Base-by-base conservation (phyloP, 2,329 filamentous ascomycete species). In the Cryphonectria carpinicola region DNA sequence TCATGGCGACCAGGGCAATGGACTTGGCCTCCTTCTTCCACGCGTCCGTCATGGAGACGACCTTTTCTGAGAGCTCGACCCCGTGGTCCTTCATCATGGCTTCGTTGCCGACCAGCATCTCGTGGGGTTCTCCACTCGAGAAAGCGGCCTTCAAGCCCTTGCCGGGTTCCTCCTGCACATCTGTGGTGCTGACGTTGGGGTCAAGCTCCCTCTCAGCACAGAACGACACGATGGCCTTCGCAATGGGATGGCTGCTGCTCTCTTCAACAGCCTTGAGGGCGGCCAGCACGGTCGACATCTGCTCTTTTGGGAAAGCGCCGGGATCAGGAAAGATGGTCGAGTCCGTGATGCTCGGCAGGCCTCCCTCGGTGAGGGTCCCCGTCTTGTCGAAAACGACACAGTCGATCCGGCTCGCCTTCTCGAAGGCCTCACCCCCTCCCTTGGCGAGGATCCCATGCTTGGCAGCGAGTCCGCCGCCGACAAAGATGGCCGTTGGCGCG, bases 361-460 rank as follows among this genome's bases (percentile, higher is more conserved):
- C 92, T 5, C 92, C 84, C 75, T 91, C 83, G 0, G 93, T 96
- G 70, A 97, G 82, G 0, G 93, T 97, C 1, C 93, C 93, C 0
- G 93, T 97, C 84, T 97, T 96, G 84, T 97, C 93, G 78, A 97
- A 96, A 0, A 96, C 92, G 54, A 96, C 90, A 67, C 90, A 91
- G 78, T 94, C 90, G 61, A 95, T 85, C 14, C 87, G 88, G 78
- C 92, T 94, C 4, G 93, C 93, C 81, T 94, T 93, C 79, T 95
- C 92, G 77, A 96, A 95, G 0, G 93, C 93, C 78, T 95, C 92
- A 46, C 93, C 93, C 32, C 93, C 93, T 32, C 93, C 93, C 80
- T 94, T 94, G 75, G 92, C 93, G 1, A 97, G 84, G 68, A 97
- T 94, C 1, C 93, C 93, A 76, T 93, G 82, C 78, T 92, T 90